Conservation (phyloP, 441 rosid genomes). For the Aleurites moluccanus region DNA sequence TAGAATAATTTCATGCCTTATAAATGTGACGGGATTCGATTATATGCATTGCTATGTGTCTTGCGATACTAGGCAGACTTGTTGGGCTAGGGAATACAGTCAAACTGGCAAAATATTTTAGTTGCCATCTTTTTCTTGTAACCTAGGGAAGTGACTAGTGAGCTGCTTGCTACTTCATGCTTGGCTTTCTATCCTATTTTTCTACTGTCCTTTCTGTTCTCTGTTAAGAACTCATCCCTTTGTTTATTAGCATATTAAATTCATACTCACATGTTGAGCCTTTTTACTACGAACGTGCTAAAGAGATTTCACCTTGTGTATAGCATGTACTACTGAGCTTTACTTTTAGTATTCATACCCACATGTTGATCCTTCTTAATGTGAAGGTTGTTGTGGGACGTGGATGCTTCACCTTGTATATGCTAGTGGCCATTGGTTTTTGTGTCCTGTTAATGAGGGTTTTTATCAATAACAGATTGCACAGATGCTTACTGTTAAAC, state of each 20-base stretch:
- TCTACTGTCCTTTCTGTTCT: background rate
- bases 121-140: background rate
- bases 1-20: background rate
- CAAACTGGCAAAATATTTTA: background rate
- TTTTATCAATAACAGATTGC: slow-evolving; percentile 42
- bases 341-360: background rate
- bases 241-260: background rate
- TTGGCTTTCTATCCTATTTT: background rate
- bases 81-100: background rate
- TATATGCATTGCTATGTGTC: background rate
- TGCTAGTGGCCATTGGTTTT: background rate
- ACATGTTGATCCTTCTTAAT: background rate
- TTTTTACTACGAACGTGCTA: background rate
- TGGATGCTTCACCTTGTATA: background rate
- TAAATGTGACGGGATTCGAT: background rate
- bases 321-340: background rate
- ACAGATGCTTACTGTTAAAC: slow-evolving; percentile 72
- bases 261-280: background rate
- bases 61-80: background rate
- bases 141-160: background rate
- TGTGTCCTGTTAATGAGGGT: slow-evolving; percentile 17
- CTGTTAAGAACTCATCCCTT: background rate
- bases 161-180: background rate
- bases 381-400: background rate
- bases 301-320: background rate